These are phyloP conservation scores for Paraphaeosphaeria sporulosa DNA, from an alignment of 2,329 filamentous ascomycete genomes.

Conservation along the genomic window DNA sequence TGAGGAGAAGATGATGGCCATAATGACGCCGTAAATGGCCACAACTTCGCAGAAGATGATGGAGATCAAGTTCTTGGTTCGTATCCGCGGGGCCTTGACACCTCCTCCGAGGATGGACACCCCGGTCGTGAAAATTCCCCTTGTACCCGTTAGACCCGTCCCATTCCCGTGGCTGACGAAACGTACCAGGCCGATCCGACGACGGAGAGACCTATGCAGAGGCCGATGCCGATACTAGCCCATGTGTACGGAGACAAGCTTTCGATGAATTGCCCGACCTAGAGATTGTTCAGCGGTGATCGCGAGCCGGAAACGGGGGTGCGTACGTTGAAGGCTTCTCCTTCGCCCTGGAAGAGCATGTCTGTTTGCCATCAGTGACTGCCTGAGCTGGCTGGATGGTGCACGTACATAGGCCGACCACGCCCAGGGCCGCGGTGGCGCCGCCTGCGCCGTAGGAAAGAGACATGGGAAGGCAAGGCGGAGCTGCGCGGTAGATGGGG, in stretches of 20 bases:
- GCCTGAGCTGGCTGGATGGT: conserved; percentile 25
- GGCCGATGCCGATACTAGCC: conserved; percentile 87
- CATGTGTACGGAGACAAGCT: conserved; percentile 92
- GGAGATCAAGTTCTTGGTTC: conserved; percentile 99
- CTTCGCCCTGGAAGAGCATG: conserved; percentile 97
- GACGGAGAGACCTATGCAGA: conserved; percentile 95
- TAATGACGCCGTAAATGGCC: conserved; percentile 99
- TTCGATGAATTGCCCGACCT: conserved; percentile 94
- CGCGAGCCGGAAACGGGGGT: not conserved
- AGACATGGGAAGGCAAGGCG: conserved; percentile 64
- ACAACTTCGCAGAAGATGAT: conserved; percentile 99
- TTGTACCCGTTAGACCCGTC: conserved; percentile 51
- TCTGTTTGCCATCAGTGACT: conserved; percentile 65
- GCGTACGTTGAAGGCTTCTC: conserved; percentile 91
- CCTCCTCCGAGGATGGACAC: conserved; percentile 96
- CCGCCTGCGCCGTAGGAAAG: conserved; percentile 74
- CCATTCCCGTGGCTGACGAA: conserved; percentile 3
- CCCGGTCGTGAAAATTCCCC: conserved; percentile 99
- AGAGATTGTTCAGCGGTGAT: conserved; percentile 26
- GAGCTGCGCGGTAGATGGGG: conserved; percentile 31
- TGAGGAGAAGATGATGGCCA: conserved; percentile 97
- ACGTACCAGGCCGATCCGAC: conserved; percentile 95
- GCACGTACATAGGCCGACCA: conserved; percentile 80
- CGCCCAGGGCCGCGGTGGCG: conserved; percentile 70
- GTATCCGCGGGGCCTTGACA: conserved; percentile 95